A percentile compares a stretch with the other conserved stretches of the same genome.
These are phyloP conservation scores for Spergularia marina DNA, from an alignment of 148 eudicot species.

Conservation along the genomic window DNA sequence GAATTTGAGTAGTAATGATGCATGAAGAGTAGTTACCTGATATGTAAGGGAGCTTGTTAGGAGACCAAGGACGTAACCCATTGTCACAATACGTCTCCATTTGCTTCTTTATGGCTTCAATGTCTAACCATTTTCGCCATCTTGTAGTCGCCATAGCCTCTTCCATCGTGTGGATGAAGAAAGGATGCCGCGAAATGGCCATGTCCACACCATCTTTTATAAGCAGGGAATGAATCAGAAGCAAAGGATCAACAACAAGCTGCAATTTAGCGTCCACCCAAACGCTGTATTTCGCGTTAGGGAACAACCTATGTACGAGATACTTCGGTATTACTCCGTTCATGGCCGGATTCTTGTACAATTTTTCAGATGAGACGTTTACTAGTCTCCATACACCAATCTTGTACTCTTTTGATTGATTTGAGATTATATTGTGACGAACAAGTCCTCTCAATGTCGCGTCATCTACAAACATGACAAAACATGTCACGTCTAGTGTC, in stretches of 20 bases:
- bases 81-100: constrained; percentile 85
- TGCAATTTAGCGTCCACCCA: constrained; percentile 96
- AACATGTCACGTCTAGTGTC: constrained; percentile 68
- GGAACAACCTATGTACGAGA: constrained; percentile 87
- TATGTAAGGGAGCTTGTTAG: constrained; percentile 65
- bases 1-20: too few species aligned
- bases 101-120: constrained; percentile 60
- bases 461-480: constrained; percentile 89
- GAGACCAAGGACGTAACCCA: constrained; percentile 84
- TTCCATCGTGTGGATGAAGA: constrained; percentile 75
- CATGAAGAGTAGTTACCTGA: constrained; percentile 50
- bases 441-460: constrained; percentile 49
- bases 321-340: constrained; percentile 86
- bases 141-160: constrained; percentile 92
- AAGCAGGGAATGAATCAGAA: constrained; percentile 72
- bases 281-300: constrained; percentile 65
- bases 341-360: constrained; percentile 77
- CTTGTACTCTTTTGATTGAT: constrained; percentile 28
- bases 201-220: constrained; percentile 63
- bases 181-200: constrained; percentile 84
- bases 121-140: constrained; percentile 91
- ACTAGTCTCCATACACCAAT: constrained; percentile 87
- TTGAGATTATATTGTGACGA: constrained; percentile 51
- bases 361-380: constrained; percentile 34
- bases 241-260: constrained; percentile 76